Evolutionary conservation across 441 rosid genomes (phyloP).

Genomic region (Bocquillonia castaneifolia): DNA sequence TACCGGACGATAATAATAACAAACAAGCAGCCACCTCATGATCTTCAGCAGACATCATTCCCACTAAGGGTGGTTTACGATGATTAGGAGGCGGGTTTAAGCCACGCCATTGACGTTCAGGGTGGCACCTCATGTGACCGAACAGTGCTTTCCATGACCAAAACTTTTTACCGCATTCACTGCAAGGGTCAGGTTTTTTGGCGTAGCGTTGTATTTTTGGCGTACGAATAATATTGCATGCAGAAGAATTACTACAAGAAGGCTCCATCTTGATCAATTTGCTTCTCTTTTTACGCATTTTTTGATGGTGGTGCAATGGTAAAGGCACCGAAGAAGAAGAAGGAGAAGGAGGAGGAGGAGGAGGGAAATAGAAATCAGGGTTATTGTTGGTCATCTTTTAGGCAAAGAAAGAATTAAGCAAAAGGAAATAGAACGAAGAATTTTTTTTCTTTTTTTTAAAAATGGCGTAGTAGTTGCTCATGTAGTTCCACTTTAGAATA

Average conservation of each 20-base stretch:
- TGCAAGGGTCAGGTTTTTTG: constrained; percentile 81
- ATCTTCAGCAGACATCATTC: constrained; percentile 52
- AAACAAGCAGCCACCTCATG: constrained; percentile 63
- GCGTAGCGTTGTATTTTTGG: constrained; percentile 33
- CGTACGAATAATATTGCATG: constrained; percentile 21
- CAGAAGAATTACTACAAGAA: neutral
- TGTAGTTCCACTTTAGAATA: constrained; percentile 30
- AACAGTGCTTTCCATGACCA: constrained; percentile 82
- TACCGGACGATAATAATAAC: constrained; percentile 42
- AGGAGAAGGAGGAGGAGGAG: constrained; percentile 23
- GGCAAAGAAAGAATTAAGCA: neutral
- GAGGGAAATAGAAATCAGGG: constrained; percentile 34
- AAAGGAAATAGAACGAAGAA: neutral
- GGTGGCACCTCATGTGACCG: constrained; percentile 97
- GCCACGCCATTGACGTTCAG: constrained; percentile 91
- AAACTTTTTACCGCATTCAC: constrained; percentile 74
- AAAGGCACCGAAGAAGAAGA: no score
- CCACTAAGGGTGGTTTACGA: constrained; percentile 21
- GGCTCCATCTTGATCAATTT: constrained; percentile 34
- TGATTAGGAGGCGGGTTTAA: constrained; percentile 63
- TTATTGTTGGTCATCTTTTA: constrained; percentile 32
- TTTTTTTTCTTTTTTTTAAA: no score
- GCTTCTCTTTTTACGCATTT: constrained; percentile 53
- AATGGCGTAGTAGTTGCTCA: constrained; percentile 25
- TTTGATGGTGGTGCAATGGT: constrained; percentile 20